Evolutionary conservation across 768 basidiomycete species (phyloP).

Genomic region (Suillus americanus): DNA sequence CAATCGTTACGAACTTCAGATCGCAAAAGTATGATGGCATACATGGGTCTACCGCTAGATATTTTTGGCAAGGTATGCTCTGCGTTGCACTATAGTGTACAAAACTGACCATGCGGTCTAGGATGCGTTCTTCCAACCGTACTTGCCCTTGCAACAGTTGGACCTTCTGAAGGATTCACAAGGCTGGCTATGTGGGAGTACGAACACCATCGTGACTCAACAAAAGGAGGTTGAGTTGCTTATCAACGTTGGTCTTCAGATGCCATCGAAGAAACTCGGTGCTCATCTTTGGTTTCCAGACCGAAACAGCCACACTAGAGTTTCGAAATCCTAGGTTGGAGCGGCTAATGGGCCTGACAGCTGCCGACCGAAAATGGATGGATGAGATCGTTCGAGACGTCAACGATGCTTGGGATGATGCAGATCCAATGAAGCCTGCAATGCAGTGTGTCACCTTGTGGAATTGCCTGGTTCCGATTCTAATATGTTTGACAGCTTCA

Average conservation of each 20-base stretch:
- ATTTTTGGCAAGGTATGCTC: slow-evolving; percentile 79
- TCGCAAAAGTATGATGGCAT: slow-evolving; percentile 85
- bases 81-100: background rate
- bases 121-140: slow-evolving; percentile 98
- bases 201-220: slow-evolving; percentile 92
- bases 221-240: slow-evolving; percentile 90
- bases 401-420: slow-evolving; percentile 74
- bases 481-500: slow-evolving; percentile 55
- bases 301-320: slow-evolving; percentile 84
- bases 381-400: slow-evolving; percentile 90
- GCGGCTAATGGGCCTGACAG: slow-evolving; percentile 73
- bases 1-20: slow-evolving; percentile 87
- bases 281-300: slow-evolving; percentile 42
- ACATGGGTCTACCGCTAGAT: slow-evolving; percentile 90
- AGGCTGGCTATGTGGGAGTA: slow-evolving; percentile 92
- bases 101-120: slow-evolving; percentile 28
- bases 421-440: slow-evolving; percentile 53
- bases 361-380: slow-evolving; percentile 97
- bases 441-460: slow-evolving; percentile 58
- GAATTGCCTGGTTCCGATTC: background rate
- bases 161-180: slow-evolving; percentile 79
- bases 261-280: background rate
- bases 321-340: slow-evolving; percentile 84
- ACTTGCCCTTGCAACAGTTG: slow-evolving; percentile 92
- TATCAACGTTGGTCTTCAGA: slow-evolving; percentile 64